Conservation (phyloP, 345 rosid species). For the Syzygium aromaticum region DNA sequence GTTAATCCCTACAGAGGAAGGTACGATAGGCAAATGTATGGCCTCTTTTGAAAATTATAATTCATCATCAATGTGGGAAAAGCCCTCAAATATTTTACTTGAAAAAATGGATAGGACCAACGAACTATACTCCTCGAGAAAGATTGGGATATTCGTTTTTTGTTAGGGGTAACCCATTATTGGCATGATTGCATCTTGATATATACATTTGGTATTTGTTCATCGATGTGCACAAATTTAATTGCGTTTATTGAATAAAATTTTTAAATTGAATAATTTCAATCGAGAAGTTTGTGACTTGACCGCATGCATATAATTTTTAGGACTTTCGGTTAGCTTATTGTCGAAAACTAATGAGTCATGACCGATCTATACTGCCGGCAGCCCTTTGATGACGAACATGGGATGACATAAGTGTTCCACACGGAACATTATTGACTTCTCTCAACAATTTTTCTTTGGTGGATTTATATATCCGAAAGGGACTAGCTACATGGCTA, state of each 20-base stretch:
- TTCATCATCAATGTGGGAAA: background rate
- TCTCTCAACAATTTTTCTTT: background rate
- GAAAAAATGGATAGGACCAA: background rate
- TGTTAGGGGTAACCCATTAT: background rate
- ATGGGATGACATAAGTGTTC: background rate
- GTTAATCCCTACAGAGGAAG: background rate
- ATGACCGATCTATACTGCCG: background rate
- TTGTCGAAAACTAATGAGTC: background rate
- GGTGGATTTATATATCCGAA: background rate
- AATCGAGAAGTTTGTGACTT: background rate
- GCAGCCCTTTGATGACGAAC: background rate
- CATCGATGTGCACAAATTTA: background rate
- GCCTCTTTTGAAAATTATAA: background rate
- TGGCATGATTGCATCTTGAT: background rate
- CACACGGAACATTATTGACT: background rate
- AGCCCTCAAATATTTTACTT: background rate
- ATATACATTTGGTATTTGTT: too few species aligned
- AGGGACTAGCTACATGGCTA: background rate
- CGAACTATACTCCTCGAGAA: background rate
- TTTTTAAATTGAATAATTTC: background rate
- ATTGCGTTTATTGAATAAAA: background rate
- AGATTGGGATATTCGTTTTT: background rate
- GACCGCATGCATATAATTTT: background rate
- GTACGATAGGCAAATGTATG: background rate
- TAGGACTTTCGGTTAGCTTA: fast-evolving